Conservation (phyloP, 768 basidiomycete species). For the Holtermanniella nyarrowii region DNA sequence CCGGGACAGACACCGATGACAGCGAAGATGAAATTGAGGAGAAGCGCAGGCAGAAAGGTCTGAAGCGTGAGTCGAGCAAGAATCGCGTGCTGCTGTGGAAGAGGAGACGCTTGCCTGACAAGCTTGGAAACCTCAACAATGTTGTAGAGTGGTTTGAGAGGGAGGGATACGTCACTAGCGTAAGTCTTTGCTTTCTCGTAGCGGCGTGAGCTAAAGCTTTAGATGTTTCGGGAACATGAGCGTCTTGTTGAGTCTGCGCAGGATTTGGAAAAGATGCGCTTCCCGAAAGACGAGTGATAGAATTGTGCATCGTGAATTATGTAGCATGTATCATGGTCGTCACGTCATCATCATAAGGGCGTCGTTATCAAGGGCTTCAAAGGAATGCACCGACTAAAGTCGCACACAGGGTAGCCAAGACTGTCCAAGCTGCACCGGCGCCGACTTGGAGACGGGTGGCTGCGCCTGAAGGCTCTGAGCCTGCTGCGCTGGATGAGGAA, state of each 20-base stretch:
- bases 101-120: conserved; percentile 4
- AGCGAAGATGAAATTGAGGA: conserved; percentile 4
- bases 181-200: conserved; percentile 5
- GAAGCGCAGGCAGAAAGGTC: conserved; percentile 1
- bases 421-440: too few relatives aligned
- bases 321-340: too few relatives aligned
- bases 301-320: too few relatives aligned
- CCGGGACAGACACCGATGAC: conserved; percentile 8
- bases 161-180: conserved; percentile 22
- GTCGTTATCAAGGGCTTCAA: too few relatives aligned
- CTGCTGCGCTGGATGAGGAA: neutral
- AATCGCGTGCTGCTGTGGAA: neutral
- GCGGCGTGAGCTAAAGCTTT: neutral
- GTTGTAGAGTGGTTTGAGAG: conserved; percentile 34
- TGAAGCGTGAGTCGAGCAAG: conserved; percentile 5
- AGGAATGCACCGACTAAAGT: too few relatives aligned
- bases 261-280: conserved; percentile 13
- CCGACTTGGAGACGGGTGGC: too few relatives aligned
- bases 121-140: conserved; percentile 24
- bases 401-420: too few relatives aligned
- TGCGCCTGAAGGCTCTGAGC: neutral
- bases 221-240: conserved; percentile 26
- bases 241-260: conserved; percentile 10
- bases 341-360: too few relatives aligned
- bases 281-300: neutral